Conservation (phyloP, 2,329 filamentous ascomycete species). For the Pseudogymnoascus sp. region DNA sequence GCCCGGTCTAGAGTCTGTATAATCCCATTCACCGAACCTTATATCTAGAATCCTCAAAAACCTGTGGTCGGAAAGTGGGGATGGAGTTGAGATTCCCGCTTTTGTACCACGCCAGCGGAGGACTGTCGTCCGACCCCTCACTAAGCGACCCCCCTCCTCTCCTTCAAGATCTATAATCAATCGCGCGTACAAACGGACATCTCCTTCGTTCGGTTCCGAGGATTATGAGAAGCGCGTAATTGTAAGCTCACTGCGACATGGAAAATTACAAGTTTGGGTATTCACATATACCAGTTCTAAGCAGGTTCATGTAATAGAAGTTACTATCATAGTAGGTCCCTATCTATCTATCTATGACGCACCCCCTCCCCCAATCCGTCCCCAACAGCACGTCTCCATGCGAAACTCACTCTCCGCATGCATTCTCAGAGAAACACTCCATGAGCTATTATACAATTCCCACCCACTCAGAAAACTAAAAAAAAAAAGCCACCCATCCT, state of each 20-base stretch:
- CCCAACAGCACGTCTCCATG: background rate
- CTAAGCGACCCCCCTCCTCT: too few species aligned
- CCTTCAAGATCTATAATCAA: too few species aligned
- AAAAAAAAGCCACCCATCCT: background rate
- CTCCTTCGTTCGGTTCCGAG: background rate
- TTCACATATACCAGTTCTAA: background rate
- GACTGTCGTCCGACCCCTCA: background rate
- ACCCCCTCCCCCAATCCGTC: background rate
- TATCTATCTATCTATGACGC: background rate
- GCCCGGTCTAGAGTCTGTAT: background rate
- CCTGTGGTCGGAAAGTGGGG: background rate
- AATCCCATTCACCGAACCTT: background rate
- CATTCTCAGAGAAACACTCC: background rate
- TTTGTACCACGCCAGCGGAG: background rate
- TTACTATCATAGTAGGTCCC: background rate
- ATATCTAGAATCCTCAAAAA: background rate
- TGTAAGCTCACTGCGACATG: background rate
- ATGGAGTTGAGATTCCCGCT: background rate
- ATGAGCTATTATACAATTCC: background rate
- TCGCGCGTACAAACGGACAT: too few species aligned
- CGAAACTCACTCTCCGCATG: background rate
- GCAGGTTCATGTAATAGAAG: background rate
- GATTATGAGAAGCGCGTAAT: background rate
- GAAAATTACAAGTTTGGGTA: background rate
- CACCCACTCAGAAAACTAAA: background rate